phyloP scores from a whole-genome alignment of 176 grass and related monocot genomes.

The Pontederia paniculata region DNA sequence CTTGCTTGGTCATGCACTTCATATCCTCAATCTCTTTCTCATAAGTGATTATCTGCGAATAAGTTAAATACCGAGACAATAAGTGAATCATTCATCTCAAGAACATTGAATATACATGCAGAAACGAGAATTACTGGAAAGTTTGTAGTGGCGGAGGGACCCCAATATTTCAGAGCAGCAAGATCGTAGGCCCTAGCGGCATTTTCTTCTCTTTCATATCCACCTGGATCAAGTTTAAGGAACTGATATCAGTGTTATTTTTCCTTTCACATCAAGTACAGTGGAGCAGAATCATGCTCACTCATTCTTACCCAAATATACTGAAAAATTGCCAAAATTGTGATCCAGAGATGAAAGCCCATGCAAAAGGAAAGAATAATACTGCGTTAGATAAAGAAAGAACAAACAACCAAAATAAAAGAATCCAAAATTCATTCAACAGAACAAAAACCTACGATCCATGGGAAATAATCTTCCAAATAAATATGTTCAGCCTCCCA shows the following conservation, averaged over 20 bases:
- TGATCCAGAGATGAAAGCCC: background rate
- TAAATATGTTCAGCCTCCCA: too few relatives aligned
- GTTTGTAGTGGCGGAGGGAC: constrained; percentile 54
- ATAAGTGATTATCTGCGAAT: constrained; percentile 49
- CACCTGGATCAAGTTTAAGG: constrained; percentile 35
- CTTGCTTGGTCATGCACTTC: constrained; percentile 63
- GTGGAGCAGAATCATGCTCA: background rate
- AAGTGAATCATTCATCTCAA: too few relatives aligned
- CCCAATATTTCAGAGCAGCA: constrained; percentile 90
- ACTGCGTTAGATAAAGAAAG: too few relatives aligned
- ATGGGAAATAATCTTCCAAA: too few relatives aligned
- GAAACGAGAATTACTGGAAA: constrained; percentile 33
- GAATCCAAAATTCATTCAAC: too few relatives aligned
- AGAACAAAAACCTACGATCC: too few relatives aligned
- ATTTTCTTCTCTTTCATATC: constrained; percentile 85
- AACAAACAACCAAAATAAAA: too few relatives aligned
- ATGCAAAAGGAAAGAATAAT: background rate
- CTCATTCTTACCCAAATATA: constrained; percentile 9
- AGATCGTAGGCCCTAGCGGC: constrained; percentile 91
- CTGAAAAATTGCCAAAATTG: background rate
- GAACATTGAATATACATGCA: background rate
- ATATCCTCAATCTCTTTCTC: constrained; percentile 66
- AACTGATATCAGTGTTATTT: background rate
- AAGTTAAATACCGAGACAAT: constrained; percentile 1
- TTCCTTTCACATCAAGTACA: background rate